Percentiles rank a stretch among this genome's conserved stretches.
These are phyloP conservation scores for Antrodiella citrinella DNA, from an alignment of 768 basidiomycete species.

Conservation along the genomic window DNA sequence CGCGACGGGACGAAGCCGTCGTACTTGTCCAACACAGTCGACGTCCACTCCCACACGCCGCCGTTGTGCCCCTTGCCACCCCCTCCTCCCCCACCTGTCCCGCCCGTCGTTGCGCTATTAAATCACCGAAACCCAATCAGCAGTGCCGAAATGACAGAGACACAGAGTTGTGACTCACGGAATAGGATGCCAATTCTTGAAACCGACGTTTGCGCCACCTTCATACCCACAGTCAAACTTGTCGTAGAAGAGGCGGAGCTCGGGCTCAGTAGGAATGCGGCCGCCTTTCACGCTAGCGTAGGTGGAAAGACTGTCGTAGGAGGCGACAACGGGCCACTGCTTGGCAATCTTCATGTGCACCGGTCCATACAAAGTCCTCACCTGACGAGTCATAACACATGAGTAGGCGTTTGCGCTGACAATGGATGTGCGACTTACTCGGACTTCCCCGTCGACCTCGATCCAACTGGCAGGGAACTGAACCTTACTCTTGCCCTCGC, in stretches of 20 bases:
- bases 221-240: constrained; percentile 67
- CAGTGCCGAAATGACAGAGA: not conserved
- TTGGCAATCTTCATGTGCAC: constrained; percentile 67
- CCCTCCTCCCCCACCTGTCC: constrained; percentile 53
- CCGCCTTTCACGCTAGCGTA: constrained; percentile 89
- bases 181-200: constrained; percentile 89
- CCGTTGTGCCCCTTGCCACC: constrained; percentile 75
- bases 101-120: constrained; percentile 39
- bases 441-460: constrained; percentile 36
- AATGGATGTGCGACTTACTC: constrained; percentile 28
- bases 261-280: constrained; percentile 84
- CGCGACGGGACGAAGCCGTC: constrained; percentile 71
- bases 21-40: constrained; percentile 59
- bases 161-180: constrained; percentile 48
- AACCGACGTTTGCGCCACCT: constrained; percentile 76
- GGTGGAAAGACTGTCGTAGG: constrained; percentile 67
- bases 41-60: constrained; percentile 99
- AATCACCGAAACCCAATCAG: not conserved
- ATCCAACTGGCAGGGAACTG: constrained; percentile 73
- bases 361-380: constrained; percentile 85
- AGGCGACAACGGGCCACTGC: constrained; percentile 82
- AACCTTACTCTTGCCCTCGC: constrained; percentile 35
- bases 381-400: constrained; percentile 27
- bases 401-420: not conserved
- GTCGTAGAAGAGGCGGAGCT: constrained; percentile 74